These are phyloP conservation scores for Raphanus raphanistrum DNA, from an alignment of 345 rosid genomes.

Conservation along the genomic window DNA sequence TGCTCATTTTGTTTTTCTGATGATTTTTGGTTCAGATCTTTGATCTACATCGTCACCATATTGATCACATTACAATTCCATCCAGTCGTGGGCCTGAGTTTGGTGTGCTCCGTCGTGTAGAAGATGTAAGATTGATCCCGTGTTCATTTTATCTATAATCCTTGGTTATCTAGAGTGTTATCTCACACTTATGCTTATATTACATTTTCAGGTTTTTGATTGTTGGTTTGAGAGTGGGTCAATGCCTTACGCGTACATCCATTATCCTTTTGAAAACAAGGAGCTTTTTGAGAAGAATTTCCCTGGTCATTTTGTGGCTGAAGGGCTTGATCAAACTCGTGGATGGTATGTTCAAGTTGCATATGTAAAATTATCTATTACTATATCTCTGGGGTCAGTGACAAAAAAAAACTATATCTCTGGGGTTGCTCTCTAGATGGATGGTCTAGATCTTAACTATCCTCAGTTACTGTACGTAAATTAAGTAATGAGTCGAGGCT, in stretches of 20 bases:
- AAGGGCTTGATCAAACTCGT: slow-evolving; percentile 99
- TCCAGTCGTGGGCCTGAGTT: slow-evolving; percentile 73
- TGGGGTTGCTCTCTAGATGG: background rate
- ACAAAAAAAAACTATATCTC: background rate
- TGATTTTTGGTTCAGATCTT: slow-evolving; percentile 52
- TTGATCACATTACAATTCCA: slow-evolving; percentile 88
- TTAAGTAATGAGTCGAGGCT: background rate
- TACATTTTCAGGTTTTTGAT: slow-evolving; percentile 77
- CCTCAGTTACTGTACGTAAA: background rate
- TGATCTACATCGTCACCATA: slow-evolving; percentile 94
- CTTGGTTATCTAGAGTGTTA: slow-evolving; percentile 6
- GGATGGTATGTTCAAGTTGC: slow-evolving; percentile 60
- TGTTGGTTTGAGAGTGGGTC: slow-evolving; percentile 99
- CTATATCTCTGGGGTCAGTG: slow-evolving; percentile 4
- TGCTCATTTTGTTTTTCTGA: slow-evolving; percentile 19
- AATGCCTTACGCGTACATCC: slow-evolving; percentile 99
- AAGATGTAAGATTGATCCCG: slow-evolving; percentile 63
- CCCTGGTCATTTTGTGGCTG: slow-evolving; percentile 98
- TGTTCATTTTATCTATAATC: slow-evolving; percentile 10
- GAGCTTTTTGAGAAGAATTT: slow-evolving; percentile 87
- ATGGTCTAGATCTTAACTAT: slow-evolving; percentile 15
- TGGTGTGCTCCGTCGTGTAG: slow-evolving; percentile 86
- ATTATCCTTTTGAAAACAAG: slow-evolving; percentile 95
- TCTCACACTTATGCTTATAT: slow-evolving; percentile 7
- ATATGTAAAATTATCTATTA: background rate